phyloP scores from a whole-genome alignment of 192 early-diverging fungal genomes.

The Backusella psychrophila region DNA sequence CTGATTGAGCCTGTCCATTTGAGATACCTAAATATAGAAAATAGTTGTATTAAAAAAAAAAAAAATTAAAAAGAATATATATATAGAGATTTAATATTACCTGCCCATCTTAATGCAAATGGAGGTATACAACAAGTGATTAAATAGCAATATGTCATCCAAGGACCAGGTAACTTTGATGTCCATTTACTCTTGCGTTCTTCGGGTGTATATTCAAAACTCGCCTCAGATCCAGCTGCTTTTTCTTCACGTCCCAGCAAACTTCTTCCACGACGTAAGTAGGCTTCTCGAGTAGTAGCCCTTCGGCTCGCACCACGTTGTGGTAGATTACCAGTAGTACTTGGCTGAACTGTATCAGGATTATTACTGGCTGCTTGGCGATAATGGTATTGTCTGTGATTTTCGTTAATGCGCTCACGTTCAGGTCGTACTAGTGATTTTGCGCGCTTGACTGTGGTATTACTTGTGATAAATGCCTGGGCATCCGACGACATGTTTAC shows the following conservation, averaged over 20 bases:
- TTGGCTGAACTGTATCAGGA: constrained; percentile 18
- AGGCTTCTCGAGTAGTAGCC: constrained; percentile 18
- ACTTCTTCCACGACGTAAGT: constrained; percentile 38
- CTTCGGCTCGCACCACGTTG: neutral
- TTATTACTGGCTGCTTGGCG: constrained; percentile 38
- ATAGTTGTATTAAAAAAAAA: neutral
- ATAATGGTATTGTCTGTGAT: constrained; percentile 48
- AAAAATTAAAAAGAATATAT: neutral
- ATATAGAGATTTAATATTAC: constrained; percentile 23
- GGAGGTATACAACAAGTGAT: constrained; percentile 44
- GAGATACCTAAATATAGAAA: constrained; percentile 50
- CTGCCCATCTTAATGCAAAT: constrained; percentile 29
- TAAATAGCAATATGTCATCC: constrained; percentile 44
- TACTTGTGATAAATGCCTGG: constrained; percentile 1
- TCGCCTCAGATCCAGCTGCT: neutral
- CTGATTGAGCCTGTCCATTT: constrained; percentile 58
- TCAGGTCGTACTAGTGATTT: constrained; percentile 73
- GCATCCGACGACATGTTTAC: constrained; percentile 7
- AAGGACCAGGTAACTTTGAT: constrained; percentile 30
- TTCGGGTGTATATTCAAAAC: neutral
- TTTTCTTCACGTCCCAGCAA: constrained; percentile 42
- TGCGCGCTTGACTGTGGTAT: constrained; percentile 41
- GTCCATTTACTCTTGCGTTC: neutral
- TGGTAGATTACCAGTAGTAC: constrained; percentile 24
- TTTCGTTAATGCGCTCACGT: constrained; percentile 49